Conservation (phyloP, 257 asterid species). For the Nicotiana tabacum region DNA sequence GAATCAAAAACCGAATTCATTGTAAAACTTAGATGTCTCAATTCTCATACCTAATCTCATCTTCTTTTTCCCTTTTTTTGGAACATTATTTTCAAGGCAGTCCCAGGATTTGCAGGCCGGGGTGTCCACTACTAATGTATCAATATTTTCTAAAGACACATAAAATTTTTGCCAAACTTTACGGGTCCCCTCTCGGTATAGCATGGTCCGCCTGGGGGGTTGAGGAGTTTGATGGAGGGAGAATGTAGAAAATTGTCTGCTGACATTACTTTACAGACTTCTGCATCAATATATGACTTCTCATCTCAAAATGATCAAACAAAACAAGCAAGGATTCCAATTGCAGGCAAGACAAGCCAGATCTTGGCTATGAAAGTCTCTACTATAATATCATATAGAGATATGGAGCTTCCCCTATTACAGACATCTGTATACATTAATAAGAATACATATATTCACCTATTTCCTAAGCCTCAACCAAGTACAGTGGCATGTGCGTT, state of each 20-base stretch:
- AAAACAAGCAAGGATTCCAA: neutral
- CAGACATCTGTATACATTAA: neutral
- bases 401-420: neutral
- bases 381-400: neutral
- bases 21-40: too few relatives aligned
- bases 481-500: constrained; percentile 6
- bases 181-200: neutral
- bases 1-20: too few relatives aligned
- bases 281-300: neutral
- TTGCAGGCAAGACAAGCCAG: neutral
- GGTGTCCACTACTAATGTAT: too few relatives aligned
- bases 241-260: too few relatives aligned
- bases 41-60: too few relatives aligned
- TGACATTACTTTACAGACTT: too few relatives aligned
- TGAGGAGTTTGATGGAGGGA: too few relatives aligned
- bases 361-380: constrained; percentile 4
- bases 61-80: too few relatives aligned
- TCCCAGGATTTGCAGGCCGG: too few relatives aligned
- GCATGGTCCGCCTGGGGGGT: too few relatives aligned
- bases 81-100: too few relatives aligned
- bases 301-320: neutral
- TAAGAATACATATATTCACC: constrained; percentile 4
- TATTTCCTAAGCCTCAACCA: constrained; percentile 6
- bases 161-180: neutral
- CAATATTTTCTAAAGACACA: too few relatives aligned